Conservation (phyloP, 2,329 filamentous ascomycete species). For the Sporothrix brunneoviolacea region DNA sequence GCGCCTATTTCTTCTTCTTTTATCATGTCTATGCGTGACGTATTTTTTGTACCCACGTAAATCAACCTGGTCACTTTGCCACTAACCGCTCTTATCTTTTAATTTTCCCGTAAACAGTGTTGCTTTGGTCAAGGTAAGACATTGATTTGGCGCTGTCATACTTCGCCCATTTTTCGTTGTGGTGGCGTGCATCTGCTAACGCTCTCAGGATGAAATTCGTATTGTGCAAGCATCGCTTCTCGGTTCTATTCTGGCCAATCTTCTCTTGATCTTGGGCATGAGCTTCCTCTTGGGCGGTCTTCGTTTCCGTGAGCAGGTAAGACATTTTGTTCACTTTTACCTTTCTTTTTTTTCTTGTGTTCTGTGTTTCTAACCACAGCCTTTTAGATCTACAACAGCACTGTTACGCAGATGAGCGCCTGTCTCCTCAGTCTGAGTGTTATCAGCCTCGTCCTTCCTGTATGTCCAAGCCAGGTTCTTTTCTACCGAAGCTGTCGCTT, state of each 20-base stretch:
- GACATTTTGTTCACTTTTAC: slow-evolving; percentile 17
- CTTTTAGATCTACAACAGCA: slow-evolving; percentile 78
- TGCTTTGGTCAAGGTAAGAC: slow-evolving; percentile 60
- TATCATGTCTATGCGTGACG: slow-evolving; percentile 17
- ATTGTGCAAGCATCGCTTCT: slow-evolving; percentile 88
- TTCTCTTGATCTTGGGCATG: slow-evolving; percentile 87
- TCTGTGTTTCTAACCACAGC: neutral
- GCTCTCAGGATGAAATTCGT: slow-evolving; percentile 63
- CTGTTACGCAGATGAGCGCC: slow-evolving; percentile 92
- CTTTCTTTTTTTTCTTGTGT: neutral
- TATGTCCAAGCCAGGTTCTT: slow-evolving; percentile 32
- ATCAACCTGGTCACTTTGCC: slow-evolving; percentile 11
- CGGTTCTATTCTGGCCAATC: slow-evolving; percentile 82
- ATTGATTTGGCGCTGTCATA: neutral
- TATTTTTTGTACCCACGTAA: slow-evolving; percentile 3
- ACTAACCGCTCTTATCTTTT: slow-evolving; percentile 28
- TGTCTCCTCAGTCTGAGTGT: slow-evolving; percentile 86
- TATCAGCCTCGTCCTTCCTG: slow-evolving; percentile 78
- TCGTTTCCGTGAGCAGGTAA: slow-evolving; percentile 76
- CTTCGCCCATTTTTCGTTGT: too few relatives aligned
- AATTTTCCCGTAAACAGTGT: slow-evolving; percentile 45
- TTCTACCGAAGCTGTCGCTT: neutral
- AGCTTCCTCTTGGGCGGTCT: slow-evolving; percentile 81
- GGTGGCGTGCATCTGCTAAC: slow-evolving; percentile 24
- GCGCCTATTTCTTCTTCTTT: slow-evolving; percentile 1